Base-by-base conservation (phyloP, 768 basidiomycete genomes). In the Leccinum pellstonianum region DNA sequence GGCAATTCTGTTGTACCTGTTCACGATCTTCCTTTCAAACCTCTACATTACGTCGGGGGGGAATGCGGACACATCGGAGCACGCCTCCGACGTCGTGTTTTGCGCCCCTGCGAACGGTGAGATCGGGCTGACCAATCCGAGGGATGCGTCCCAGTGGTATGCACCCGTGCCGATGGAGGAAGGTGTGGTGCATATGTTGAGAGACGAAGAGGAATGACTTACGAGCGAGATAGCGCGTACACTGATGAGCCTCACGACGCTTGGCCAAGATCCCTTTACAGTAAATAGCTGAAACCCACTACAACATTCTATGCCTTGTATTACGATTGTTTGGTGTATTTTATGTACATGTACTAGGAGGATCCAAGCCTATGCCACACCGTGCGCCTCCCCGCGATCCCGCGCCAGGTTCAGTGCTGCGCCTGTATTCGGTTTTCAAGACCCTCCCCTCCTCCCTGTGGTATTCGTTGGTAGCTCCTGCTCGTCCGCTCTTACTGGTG, bases 1-100 rank as follows among this genome's bases (percentile, higher is more conserved):
- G 49, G 85, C 91, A 0, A 95, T 95, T 79, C 60, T 91, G 41
- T 68, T 95, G 29, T 95, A 95, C 73, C 78, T 87, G 6, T 81
- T 90, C 66, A 84, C 89, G 52, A 77, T 88, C 25, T 80, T 82
- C 67, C 80, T 95, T 54, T 79, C 93, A 65, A 81, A 87, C 63
- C 76, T 93, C 2, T 93, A 88, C 69, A 65, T 80, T 5, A 84
- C 81, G 0, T 83, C 82, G n/a, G 87, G 88, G 3, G 81, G 80
- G 31, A 86, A 88, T 61, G 82, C 83, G 1, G 60, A 69, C 25
- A 37, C 52, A n/a, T 55, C 63, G 4, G 57, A 43, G 31, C 54
- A 53, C 7, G 3, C 27, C 0, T 29, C 25, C 3, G 62, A 62
- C 0, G 60, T 64, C 38, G 15, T 70, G 10, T 76, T 73, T 54